Evolutionary conservation across 345 rosid species (phyloP), one percentile per base, ranked within the genome.

Genomic region (Camelina neglecta): DNA sequence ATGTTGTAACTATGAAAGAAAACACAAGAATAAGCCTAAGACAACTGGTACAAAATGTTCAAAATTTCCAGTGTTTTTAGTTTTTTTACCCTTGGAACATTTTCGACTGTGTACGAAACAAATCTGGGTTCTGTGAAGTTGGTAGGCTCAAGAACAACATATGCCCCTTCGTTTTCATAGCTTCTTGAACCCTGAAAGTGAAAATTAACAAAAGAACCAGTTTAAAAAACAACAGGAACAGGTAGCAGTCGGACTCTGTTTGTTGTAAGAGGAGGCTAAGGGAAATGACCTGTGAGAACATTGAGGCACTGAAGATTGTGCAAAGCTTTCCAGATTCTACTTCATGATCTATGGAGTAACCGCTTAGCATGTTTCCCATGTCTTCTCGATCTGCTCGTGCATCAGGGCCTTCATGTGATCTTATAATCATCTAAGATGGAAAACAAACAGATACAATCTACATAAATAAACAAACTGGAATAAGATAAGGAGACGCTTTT

Each of bases 371-470:
- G 65, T 82, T 80, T 44, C 79, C 71, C 73, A 82, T 78, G 47
- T 76, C 84, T 62, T 82, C 79, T 38, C 78, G 71, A 72, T 70
- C 81, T 31, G 70, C 48, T 79, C 85, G 73, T 57, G 79, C 77
- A 72, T 78, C 84, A 0, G 83, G 79, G 5, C 84, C 85, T 71
- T 84, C 84, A 26, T 78, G 84, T 72, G 85, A 84, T 72, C 84
- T 80, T 78, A 80, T 84, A 69, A 84, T 78, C 66, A 78, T 65
- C 85, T 82, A 44, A 39, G 35, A 12, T 65, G 63, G 35, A 64
- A 20, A 74, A 65, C 42, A 55, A 72, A 20, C 26, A 21, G 2
- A 59, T 66, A 1, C 26, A 31, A 4, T 73, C 13, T 31, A 11
- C 24, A 24, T 3, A 21, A 11, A 7, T 11, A 44, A 44, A 9